Percentiles rank a stretch among this genome's conserved stretches.
These are phyloP conservation scores for Mortierella claussenii DNA, from an alignment of 192 early-diverging fungal genomes.

Conservation along the genomic window DNA sequence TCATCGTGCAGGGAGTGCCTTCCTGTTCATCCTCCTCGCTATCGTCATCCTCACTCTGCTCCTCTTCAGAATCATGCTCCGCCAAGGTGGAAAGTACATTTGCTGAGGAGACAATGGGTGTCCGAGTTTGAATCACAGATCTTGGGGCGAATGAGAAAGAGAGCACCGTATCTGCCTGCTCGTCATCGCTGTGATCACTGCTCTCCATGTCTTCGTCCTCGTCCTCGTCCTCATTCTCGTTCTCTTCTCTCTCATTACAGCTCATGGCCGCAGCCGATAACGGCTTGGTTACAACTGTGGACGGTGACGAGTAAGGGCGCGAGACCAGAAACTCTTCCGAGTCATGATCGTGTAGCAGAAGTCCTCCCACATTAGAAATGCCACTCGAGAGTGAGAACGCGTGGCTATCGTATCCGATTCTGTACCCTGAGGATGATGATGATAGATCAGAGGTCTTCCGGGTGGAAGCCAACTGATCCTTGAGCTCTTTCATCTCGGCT, in stretches of 20 bases:
- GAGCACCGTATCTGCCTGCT: neutral
- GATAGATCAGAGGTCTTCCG: neutral
- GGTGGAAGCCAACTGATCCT: slow-evolving; percentile 8
- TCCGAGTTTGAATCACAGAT: neutral
- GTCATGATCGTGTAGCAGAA: slow-evolving; percentile 15
- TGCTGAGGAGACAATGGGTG: slow-evolving; percentile 5
- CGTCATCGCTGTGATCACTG: slow-evolving; percentile 18
- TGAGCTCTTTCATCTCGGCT: slow-evolving; percentile 21
- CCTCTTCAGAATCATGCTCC: slow-evolving; percentile 22
- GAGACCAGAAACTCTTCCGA: slow-evolving; percentile 30
- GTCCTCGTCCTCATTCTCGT: slow-evolving; percentile 28
- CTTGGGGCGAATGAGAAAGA: neutral
- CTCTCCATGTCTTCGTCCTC: slow-evolving; percentile 49
- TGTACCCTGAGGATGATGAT: neutral
- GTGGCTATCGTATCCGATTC: slow-evolving; percentile 26
- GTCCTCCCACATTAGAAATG: slow-evolving; percentile 22
- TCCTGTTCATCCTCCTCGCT: slow-evolving; percentile 13
- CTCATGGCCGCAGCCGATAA: slow-evolving; percentile 1
- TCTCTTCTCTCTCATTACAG: too few relatives aligned
- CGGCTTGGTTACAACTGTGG: neutral
- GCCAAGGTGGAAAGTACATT: slow-evolving; percentile 9
- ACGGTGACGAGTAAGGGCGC: slow-evolving; percentile 20
- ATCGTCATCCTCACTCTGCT: slow-evolving; percentile 12
- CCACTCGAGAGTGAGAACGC: slow-evolving; percentile 32
- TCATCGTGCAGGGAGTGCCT: slow-evolving; percentile 30